Evolutionary conservation across 208 protist species (phyloP).

Genomic region (Blastocrithidia nonstop): DNA sequence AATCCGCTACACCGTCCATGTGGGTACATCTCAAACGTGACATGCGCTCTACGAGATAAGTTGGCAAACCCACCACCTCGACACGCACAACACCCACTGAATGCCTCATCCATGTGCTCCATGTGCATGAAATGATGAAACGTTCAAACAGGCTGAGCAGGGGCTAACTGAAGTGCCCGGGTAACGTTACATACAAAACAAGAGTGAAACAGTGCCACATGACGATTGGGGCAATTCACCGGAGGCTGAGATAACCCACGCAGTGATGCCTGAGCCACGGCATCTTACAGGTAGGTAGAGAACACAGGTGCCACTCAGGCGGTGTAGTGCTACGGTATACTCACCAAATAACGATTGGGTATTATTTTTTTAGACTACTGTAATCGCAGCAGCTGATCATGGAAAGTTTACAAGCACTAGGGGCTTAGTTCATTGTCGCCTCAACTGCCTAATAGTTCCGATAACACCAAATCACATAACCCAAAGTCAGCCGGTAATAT

Average conservation of each 20-base stretch:
- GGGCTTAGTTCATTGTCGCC: slow-evolving; percentile 99
- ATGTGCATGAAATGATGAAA: slow-evolving; percentile 27
- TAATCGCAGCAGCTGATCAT: slow-evolving; percentile 31
- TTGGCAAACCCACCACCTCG: too few species aligned
- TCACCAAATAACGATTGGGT: slow-evolving; percentile 24
- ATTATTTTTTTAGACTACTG: slow-evolving; percentile 19
- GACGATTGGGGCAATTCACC: slow-evolving; percentile 21
- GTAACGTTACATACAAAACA: slow-evolving; percentile 59
- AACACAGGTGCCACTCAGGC: slow-evolving; percentile 65
- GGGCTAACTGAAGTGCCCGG: slow-evolving; percentile 22
- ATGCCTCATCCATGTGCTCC: background rate
- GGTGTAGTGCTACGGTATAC: slow-evolving; percentile 67
- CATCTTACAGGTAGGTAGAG: slow-evolving; percentile 31
- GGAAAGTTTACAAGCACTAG: slow-evolving; percentile 96
- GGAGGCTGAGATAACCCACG: slow-evolving; percentile 41
- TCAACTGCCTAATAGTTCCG: slow-evolving; percentile 97
- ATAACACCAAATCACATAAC: slow-evolving; percentile 91
- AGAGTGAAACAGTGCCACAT: slow-evolving; percentile 45
- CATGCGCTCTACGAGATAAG: background rate
- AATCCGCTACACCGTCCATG: slow-evolving; percentile 41
- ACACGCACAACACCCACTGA: background rate
- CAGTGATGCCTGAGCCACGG: slow-evolving; percentile 29
- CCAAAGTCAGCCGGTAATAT: slow-evolving; percentile 44
- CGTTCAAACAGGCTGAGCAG: slow-evolving; percentile 62
- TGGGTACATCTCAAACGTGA: slow-evolving; percentile 17